Evolutionary conservation across 2,329 filamentous ascomycete species (phyloP), one percentile per base, ranked within the genome.

Genomic region (Xylaria sp.): DNA sequence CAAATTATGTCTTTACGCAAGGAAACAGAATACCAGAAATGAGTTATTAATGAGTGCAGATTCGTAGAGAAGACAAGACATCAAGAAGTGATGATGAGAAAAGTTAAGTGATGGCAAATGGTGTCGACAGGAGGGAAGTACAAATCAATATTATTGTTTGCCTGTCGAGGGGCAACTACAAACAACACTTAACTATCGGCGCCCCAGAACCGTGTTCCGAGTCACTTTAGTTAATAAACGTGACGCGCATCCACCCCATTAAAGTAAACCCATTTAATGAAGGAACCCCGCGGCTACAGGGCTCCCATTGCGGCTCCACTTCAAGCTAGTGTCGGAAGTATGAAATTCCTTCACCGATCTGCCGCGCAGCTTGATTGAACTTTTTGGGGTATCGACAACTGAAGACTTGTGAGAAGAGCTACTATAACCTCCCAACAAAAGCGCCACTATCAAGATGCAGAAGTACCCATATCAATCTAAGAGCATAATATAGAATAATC

Each of bases 321-420:
- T 1, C 3, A 60, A 25, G 28, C n/a, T 20, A 6, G 15, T n/a
- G 56, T 71, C 75, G 75, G 75, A 73, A 68, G 63, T 71, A 68
- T 68, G 65, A 75, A 76, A 74, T 76, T 75, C 74, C 74, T 65
- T 66, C 52, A 58, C 74, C 73, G 75, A 75, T 55, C 57, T 60
- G 59, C 45, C 30, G 8, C 43, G 45, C 30, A 60, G 63, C 57
- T 62, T 58, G 65, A 70, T 73, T 69, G 69, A 72, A 72, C 73
- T 74, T 76, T 76, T 68, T 69, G 63, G 65, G 15, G 39, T 50
- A 67, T 63, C 43, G 30, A 50, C 46, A 9, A 36, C 10, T 4
- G 30, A 34, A 10, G 56, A 46, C 56, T 63, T 30, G 50, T 50
- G 65, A 72, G 2, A 28, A 30, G 23, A 28, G 23, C 25, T 18